Percentiles rank a stretch among this genome's conserved stretches.
phyloP scores from a whole-genome alignment of 768 basidiomycete genomes.

The Asterophora lycoperdoides region DNA sequence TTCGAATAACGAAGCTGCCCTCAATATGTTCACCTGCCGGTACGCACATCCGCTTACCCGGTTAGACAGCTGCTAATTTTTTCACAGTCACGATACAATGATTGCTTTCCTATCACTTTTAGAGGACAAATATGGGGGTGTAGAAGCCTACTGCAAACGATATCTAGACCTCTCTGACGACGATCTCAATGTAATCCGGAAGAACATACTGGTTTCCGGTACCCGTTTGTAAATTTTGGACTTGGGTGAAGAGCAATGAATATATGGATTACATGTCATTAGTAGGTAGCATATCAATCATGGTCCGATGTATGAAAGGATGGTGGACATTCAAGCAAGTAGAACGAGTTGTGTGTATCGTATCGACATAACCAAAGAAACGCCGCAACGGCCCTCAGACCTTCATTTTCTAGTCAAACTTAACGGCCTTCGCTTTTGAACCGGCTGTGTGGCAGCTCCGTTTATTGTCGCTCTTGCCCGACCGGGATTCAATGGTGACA shows the following conservation, averaged over 20 bases:
- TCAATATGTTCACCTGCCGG: conserved; percentile 84
- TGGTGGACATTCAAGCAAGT: conserved; percentile 4
- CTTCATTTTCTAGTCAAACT: conserved; percentile 33
- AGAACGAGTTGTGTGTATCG: conserved; percentile 10
- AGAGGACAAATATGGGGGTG: conserved; percentile 62
- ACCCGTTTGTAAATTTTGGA: conserved; percentile 11
- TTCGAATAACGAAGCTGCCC: conserved; percentile 65
- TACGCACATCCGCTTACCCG: conserved; percentile 25
- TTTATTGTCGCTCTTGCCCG: conserved; percentile 43
- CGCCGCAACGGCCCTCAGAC: not conserved
- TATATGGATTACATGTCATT: not conserved
- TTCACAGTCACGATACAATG: conserved; percentile 68
- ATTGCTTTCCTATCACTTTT: conserved; percentile 60
- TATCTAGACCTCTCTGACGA: conserved; percentile 57
- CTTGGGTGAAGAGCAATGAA: not conserved
- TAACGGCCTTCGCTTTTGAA: conserved; percentile 37
- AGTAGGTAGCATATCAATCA: not conserved
- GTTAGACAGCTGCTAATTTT: conserved; percentile 1
- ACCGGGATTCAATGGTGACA: conserved; percentile 72
- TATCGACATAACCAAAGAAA: not conserved
- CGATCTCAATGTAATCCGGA: conserved; percentile 57
- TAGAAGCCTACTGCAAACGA: conserved; percentile 54
- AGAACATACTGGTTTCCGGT: conserved; percentile 45
- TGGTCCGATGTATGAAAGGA: not conserved
- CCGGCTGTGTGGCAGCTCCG: conserved; percentile 11